Evolutionary conservation across 768 basidiomycete species (phyloP), one percentile per base, ranked within the genome.

Genomic region (Auricularia auricula-judae): DNA sequence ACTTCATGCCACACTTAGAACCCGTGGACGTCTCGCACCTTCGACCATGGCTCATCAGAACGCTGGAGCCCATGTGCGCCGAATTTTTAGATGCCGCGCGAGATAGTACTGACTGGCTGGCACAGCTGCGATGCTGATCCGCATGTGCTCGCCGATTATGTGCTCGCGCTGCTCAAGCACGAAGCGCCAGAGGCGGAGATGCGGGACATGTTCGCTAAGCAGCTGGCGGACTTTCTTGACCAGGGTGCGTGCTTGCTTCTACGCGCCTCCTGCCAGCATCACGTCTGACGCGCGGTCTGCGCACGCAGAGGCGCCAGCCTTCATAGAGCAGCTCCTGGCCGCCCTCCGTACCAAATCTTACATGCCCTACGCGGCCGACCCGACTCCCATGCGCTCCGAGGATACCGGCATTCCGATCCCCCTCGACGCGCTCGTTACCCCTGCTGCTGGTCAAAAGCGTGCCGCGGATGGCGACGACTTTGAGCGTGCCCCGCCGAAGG

Each of bases 121-220:
- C 8, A 23, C 56, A 97, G 95, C 82, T 96, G 93, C 74, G 96
- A 98, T 73, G 96, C 96, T 51, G 96, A 98, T 72, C 94, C 96
- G 36, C 85, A 86, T 36, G 92, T 93, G 36, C 85, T 98, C 62
- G 88, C 92, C 3, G 93, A 98, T 73, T 98, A 98, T 74, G 88
- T 98, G 69, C 84, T 97, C 61, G 96, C 96, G 16, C 79, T 98
- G 63, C 78, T 98, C 65, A 93, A 93, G 74, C 92, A 95, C 73
- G 91, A 92, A 75, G 88, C 87, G 1, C 81, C 89, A 3, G 89
- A 94, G 72, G 74, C 76, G 29, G 91, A 95, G 67, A 87, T 98
- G 82, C 82, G 89, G 68, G 84, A 85, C 68, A 90, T 93, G 71
- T 78, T 97, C 64, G 73, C 79, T 1, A 70, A 81, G 0, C 92